Conservation (phyloP, 2,329 filamentous ascomycete genomes). For the Hymenoscyphus scutula region DNA sequence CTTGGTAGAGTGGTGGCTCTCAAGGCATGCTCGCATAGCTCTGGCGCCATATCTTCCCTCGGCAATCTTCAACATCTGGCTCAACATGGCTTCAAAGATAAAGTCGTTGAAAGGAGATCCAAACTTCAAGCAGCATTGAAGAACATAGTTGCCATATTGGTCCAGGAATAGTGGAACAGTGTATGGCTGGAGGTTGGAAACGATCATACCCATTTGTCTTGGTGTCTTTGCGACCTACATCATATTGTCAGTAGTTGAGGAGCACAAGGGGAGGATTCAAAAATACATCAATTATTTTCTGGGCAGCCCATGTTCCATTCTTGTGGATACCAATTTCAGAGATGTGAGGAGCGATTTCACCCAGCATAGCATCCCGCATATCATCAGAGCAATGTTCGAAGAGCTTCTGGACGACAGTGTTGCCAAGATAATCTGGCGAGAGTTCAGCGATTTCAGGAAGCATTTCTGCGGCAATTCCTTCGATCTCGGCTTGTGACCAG, state of each 20-base stretch:
- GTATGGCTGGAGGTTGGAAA: constrained; percentile 80
- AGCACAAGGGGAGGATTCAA: background rate
- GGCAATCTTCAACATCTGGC: constrained; percentile 86
- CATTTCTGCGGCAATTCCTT: constrained; percentile 90
- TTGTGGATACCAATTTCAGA: constrained; percentile 98
- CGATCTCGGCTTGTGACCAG: constrained; percentile 81
- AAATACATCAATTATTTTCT: constrained; percentile 96
- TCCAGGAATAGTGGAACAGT: constrained; percentile 91
- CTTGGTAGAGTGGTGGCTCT: constrained; percentile 92
- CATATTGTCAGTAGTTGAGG: background rate
- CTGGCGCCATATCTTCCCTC: constrained; percentile 93
- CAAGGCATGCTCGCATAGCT: constrained; percentile 93
- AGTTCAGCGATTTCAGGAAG: constrained; percentile 94
- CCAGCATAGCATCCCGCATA: constrained; percentile 87
- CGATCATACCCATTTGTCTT: constrained; percentile 78
- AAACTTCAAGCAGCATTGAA: constrained; percentile 95
- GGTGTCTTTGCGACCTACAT: constrained; percentile 68
- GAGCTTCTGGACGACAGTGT: constrained; percentile 98
- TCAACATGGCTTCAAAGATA: constrained; percentile 97
- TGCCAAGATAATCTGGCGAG: constrained; percentile 92
- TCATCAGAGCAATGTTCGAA: constrained; percentile 94
- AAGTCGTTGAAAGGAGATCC: constrained; percentile 87
- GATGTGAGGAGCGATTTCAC: constrained; percentile 83
- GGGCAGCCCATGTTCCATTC: constrained; percentile 98
- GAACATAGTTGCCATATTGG: constrained; percentile 97